A percentile compares a stretch with the other conserved stretches of the same genome.
These are phyloP conservation scores for Nakazawaea laoshanensis DNA, from an alignment of 805 yeast species.

Conservation along the genomic window DNA sequence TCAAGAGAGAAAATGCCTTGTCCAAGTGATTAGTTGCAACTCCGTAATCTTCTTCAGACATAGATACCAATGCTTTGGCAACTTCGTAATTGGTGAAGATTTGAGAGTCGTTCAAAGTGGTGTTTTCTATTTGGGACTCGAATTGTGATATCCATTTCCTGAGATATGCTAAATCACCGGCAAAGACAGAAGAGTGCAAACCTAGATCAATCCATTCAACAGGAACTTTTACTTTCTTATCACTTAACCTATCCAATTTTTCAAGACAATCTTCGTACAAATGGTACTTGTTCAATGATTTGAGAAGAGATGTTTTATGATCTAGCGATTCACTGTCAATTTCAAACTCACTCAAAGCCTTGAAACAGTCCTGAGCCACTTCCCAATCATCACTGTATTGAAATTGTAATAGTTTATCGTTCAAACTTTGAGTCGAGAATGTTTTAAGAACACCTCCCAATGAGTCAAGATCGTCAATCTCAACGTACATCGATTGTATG, in stretches of 20 bases:
- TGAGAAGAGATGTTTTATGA: slow-evolving; percentile 49
- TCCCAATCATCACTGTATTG: slow-evolving; percentile 85
- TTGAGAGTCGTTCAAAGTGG: slow-evolving; percentile 42
- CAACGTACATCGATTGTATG: slow-evolving; percentile 77
- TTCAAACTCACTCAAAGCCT: slow-evolving; percentile 42
- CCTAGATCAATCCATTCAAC: slow-evolving; percentile 62
- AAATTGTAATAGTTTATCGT: slow-evolving; percentile 72
- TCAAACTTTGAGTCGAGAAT: slow-evolving; percentile 59
- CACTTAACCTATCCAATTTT: slow-evolving; percentile 29
- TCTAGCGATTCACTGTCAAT: slow-evolving; percentile 21
- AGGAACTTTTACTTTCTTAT: slow-evolving; percentile 23
- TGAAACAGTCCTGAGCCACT: slow-evolving; percentile 78
- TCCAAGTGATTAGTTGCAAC: slow-evolving; percentile 33
- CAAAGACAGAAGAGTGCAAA: slow-evolving; percentile 62
- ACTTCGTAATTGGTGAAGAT: slow-evolving; percentile 51
- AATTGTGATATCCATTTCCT: slow-evolving; percentile 51
- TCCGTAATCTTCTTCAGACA: slow-evolving; percentile 23
- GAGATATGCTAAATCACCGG: slow-evolving; percentile 45
- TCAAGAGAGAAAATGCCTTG: slow-evolving; percentile 49
- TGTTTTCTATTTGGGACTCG: slow-evolving; percentile 22
- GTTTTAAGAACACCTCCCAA: slow-evolving; percentile 76
- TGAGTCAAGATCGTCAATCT: slow-evolving; percentile 83
- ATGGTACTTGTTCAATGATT: slow-evolving; percentile 70
- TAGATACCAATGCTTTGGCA: slow-evolving; percentile 52
- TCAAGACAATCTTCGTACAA: slow-evolving; percentile 58